phyloP scores from a whole-genome alignment of 495 filamentous ascomycete species.

The Penicillium bovifimosum region DNA sequence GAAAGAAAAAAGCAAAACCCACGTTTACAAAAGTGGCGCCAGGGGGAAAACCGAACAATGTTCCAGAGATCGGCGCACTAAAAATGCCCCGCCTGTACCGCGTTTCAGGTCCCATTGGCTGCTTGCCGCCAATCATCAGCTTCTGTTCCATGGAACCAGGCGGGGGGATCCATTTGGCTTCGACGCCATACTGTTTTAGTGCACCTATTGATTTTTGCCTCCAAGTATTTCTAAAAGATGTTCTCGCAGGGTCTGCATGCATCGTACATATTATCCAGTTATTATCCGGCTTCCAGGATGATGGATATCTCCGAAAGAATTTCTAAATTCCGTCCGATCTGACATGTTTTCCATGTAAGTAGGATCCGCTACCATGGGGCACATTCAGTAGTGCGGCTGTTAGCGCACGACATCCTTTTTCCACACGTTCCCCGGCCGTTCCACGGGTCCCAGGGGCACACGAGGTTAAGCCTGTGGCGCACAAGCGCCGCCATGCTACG shows the following conservation, averaged over 20 bases:
- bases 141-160: background rate
- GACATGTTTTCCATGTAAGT: background rate
- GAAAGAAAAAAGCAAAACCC: background rate
- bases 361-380: slow-evolving; percentile 1
- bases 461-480: slow-evolving; percentile 7
- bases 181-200: background rate
- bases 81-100: background rate
- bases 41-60: slow-evolving; percentile 1
- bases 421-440: slow-evolving; percentile 6
- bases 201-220: background rate
- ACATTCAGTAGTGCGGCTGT: slow-evolving; percentile 3
- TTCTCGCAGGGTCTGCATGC: background rate
- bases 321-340: background rate
- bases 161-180: slow-evolving; percentile 1
- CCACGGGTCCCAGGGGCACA: slow-evolving; percentile 4
- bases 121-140: background rate
- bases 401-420: slow-evolving; percentile 4
- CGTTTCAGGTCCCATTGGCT: slow-evolving; percentile 4
- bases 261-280: background rate
- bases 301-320: background rate
- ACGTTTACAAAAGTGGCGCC: background rate
- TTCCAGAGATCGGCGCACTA: slow-evolving; percentile 6
- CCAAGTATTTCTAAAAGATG: background rate
- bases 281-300: background rate
- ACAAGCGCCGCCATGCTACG: background rate